Evolutionary conservation across 768 basidiomycete species (phyloP), one percentile per base, ranked within the genome.

Genomic region (Saitozyma podzolica): DNA sequence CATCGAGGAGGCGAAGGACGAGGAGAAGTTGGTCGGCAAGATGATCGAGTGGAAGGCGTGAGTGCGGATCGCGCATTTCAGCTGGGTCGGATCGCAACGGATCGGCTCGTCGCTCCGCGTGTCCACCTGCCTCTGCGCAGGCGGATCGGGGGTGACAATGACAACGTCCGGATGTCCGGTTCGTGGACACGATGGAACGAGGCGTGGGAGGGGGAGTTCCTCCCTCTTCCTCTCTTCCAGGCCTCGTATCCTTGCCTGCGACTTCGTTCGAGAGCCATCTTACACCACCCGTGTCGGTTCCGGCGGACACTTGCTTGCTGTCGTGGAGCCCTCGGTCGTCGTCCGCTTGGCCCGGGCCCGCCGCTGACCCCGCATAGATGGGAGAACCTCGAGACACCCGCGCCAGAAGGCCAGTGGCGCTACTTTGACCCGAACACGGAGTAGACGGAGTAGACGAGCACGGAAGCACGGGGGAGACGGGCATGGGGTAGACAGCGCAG

Each of bases 31-130:
- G 45, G 90, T 84, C 6, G 82, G 82, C 40, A 90, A 90, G 81
- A 90, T 96, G 88, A 75, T 88, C n/a, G 89, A 93, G 75, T 98
- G 92, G 92, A 95, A 94, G 82, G 86, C 90, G 94, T 97, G 79
- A 79, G 92, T 88, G 57, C 29, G 29, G 29, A 29, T 29, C 29
- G 29, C 29, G 29, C 29, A 5, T 29, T 29, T 29, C 29, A 29
- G 29, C 5, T 50, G n/a, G 17, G 57, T n/a, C 29, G n/a, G 52
- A 8, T 20, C n/a, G 37, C 17, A 37, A 39, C 54, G 29, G 37
- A 53, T 52, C 9, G 9, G 19, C 11, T 37, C 40, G 13, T 29
- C 45, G 47, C 20, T 20, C 8, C 20, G 9, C n/a, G 14, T 10
- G 41, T 29, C 29, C 29, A 5, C 29, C 29, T 29, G 5, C 29